Percentiles rank a stretch among this genome's conserved stretches.
Conservation (phyloP, 2,329 filamentous ascomycete genomes). For the Alternaria dauci region DNA sequence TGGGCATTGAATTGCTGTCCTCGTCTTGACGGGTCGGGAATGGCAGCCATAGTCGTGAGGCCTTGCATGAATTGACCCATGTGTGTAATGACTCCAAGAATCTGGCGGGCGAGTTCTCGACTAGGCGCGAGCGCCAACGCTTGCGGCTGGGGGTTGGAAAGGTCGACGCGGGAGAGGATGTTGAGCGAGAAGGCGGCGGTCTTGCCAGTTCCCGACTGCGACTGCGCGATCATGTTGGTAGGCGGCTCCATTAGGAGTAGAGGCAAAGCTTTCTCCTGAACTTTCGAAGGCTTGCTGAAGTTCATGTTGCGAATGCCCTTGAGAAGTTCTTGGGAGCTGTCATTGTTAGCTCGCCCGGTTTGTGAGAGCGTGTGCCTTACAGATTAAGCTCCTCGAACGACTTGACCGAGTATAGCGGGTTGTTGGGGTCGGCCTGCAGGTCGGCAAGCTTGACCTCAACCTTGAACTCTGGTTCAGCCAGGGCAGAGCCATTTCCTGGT, state of each 20-base stretch:
- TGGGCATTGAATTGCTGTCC: constrained; percentile 75
- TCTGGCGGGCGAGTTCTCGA: constrained; percentile 93
- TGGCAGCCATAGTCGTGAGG: constrained; percentile 79
- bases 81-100: constrained; percentile 80
- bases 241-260: constrained; percentile 88
- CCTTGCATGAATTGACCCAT: constrained; percentile 86
- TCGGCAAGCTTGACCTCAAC: constrained; percentile 94
- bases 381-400: constrained; percentile 86
- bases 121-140: constrained; percentile 90
- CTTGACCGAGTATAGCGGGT: constrained; percentile 84
- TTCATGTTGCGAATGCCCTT: constrained; percentile 80
- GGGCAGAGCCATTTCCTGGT: constrained; percentile 51
- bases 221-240: constrained; percentile 94
- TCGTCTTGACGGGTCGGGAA: constrained; percentile 77
- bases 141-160: constrained; percentile 75
- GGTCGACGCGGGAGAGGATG: constrained; percentile 85
- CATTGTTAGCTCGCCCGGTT: constrained; percentile 19
- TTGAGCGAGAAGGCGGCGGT: constrained; percentile 96
- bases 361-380: constrained; percentile 62
- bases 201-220: constrained; percentile 98
- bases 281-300: constrained; percentile 96
- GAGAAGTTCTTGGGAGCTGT: constrained; percentile 55
- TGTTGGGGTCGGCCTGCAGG: constrained; percentile 83
- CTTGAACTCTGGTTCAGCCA: constrained; percentile 79
- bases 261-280: constrained; percentile 93